Conservation (phyloP, 192 early-diverging fungal species). For the Coemansia sp. region DNA sequence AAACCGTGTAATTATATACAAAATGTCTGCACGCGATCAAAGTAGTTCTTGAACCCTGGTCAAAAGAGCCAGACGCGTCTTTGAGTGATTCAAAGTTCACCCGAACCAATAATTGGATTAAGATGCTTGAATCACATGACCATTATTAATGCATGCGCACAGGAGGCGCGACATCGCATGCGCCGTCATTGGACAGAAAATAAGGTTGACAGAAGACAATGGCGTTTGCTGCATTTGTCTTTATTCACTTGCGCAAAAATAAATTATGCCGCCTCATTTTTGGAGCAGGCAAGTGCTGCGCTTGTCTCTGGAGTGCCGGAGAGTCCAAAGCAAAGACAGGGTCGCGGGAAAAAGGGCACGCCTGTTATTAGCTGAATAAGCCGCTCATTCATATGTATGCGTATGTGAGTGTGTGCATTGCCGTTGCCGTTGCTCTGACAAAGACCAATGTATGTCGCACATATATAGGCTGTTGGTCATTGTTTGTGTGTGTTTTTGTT, state of each 20-base stretch:
- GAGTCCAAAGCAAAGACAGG: not conserved
- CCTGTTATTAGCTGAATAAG: not conserved
- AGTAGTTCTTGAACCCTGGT: not conserved
- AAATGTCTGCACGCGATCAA: not conserved
- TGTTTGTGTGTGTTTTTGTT: not conserved
- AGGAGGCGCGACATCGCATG: not conserved
- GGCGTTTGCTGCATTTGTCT: not conserved
- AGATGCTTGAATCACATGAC: not conserved
- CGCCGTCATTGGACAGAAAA: not conserved
- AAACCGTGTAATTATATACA: not conserved
- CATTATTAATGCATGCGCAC: not conserved
- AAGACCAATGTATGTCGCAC: not conserved
- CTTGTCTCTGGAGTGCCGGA: not conserved
- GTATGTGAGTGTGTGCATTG: slow-evolving; percentile 1
- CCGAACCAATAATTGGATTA: not conserved
- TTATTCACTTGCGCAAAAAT: not conserved
- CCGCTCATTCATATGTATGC: not conserved
- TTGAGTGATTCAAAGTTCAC: not conserved
- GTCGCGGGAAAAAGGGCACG: not conserved
- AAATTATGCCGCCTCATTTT: too few species aligned
- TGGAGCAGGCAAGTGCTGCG: not conserved
- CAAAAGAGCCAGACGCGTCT: not conserved
- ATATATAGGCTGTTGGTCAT: not conserved
- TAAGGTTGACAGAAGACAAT: not conserved
- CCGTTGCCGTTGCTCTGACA: slow-evolving; percentile 1